Evolutionary conservation across 2,329 filamentous ascomycete genomes (phyloP), one percentile per base, ranked within the genome.

Genomic region (Fusarium metavorans): DNA sequence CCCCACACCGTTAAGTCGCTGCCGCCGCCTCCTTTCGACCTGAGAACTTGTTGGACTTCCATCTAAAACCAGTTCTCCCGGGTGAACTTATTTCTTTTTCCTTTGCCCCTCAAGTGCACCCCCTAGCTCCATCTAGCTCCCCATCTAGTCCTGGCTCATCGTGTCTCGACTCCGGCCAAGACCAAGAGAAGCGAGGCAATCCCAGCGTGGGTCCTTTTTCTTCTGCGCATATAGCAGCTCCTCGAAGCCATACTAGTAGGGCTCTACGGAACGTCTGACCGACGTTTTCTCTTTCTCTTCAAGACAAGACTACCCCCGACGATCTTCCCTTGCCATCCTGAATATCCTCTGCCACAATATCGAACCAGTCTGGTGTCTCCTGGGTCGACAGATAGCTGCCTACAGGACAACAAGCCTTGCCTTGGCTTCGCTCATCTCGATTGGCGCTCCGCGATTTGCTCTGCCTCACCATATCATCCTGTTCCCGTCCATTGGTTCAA

Each of bases 401-500:
- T 52, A 25, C 45, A 59, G 71, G 73, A 70, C 74, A 70, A 73
- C 73, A 71, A 74, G 72, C 68, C 75, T 78, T 68, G 66, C 37
- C 68, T 76, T 79, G 73, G 73, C 75, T 77, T 79, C 70, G 73
- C 79, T 76, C 71, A 73, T 65, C 71, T 72, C 78, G 72, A 74
- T 80, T 80, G 79, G 80, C 79, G 77, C 80, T 77, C 75, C 76
- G 73, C 70, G 64, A 66, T 70, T 73, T 73, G 68, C 77, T 80
- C 77, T 81, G 78, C 80, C 79, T 82, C 80, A 80, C 79, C 73
- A 76, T 72, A 80, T 78, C 77, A 76, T 78, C 76, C 76, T 78
- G 79, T 81, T 75, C 75, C 72, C 74, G 72, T 76, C 71, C 73
- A 82, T 82, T 83, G 82, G 82, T 79, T 76, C 72, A 76, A 66